Percentiles rank a stretch among this genome's conserved stretches.
Conservation (phyloP, 2,329 filamentous ascomycete species). For the Pyrenochaeta sp. region DNA sequence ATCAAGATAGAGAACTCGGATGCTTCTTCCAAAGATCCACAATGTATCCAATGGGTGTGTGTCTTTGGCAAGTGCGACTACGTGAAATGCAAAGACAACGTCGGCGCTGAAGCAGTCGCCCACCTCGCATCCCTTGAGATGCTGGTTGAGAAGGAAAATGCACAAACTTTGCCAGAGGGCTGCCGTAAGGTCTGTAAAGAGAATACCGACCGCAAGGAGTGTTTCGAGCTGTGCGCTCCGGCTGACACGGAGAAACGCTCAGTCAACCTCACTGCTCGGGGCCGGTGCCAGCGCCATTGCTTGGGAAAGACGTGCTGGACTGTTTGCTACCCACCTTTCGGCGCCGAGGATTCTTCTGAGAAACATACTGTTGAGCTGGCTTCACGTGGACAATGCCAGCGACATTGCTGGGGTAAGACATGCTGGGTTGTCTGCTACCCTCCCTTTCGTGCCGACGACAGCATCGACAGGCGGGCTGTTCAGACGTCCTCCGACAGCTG, state of each 20-base stretch:
- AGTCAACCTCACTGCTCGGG: not conserved
- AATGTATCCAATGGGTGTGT: not conserved
- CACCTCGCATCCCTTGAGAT: not conserved
- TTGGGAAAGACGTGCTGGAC: not conserved
- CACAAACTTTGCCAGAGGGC: not conserved
- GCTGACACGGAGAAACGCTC: not conserved
- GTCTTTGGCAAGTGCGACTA: conserved; percentile 2
- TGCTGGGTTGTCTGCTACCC: not conserved
- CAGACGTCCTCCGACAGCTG: not conserved
- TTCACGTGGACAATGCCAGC: not conserved
- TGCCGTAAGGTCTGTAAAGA: conserved; percentile 2
- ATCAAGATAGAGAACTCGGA: not conserved
- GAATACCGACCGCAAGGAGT: not conserved
- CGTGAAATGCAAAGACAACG: not conserved
- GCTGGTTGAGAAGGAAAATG: not conserved
- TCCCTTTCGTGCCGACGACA: not conserved
- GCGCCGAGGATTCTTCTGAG: not conserved
- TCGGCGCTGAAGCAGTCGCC: not conserved
- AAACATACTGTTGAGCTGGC: not conserved
- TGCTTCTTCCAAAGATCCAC: not conserved
- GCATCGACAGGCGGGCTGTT: not conserved
- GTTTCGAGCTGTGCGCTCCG: not conserved
- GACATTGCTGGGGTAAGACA: not conserved
- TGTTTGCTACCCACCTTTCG: not conserved
- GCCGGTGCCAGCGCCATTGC: not conserved